Base-by-base conservation (phyloP, 2,329 filamentous ascomycete species). In the Colletotrichum simmondsii region DNA sequence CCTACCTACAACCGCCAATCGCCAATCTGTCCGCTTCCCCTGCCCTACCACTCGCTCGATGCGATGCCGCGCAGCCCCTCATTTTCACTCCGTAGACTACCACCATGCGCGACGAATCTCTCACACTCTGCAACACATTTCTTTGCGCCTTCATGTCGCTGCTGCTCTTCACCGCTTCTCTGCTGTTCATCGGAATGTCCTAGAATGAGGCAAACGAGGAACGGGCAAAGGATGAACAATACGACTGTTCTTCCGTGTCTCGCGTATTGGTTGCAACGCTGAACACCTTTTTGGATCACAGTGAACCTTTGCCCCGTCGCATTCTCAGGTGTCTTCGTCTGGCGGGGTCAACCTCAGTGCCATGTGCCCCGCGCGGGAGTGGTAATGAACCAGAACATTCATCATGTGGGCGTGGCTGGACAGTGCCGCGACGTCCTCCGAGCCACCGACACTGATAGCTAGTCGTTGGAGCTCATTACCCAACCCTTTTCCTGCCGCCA, bases 1-100 rank as follows among this genome's bases (percentile, higher is more conserved):
- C 54, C 69, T 59, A 32, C 65, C 65, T 54, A 60, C 52, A 63
- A 42, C 65, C 65, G 60, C 70, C 58, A 30, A 49, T 58, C 32
- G 58, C 58, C 49, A 49, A 42, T 22, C 35, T 52, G 37, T 32
- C 42, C 60, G 19, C 14, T 52, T 16, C 28, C 22, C 64, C 59
- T 69, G 65, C 60, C 66, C 32, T 70, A 56, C 52, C 59, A 65
- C 49, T 37, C 59, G 22, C 59, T 54, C 42, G 42, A 49, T 49
- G 42, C 42, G 54, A 60, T 90, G 59, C 42, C 70, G 28, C 65
- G 46, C 59, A 64, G 58, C 59, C 70, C 65, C 65, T 69, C 70
- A 35, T 64, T 52, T 65, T 35, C 53, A 56, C 42, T 68, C 35
- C 12, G 65, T 60, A 58, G 56, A n/a, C 26, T 49, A 49, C 59